Evolutionary conservation across 225 moss, liverwort and hornwort genomes (phyloP).

Genomic region (Physcomitrium patens): DNA sequence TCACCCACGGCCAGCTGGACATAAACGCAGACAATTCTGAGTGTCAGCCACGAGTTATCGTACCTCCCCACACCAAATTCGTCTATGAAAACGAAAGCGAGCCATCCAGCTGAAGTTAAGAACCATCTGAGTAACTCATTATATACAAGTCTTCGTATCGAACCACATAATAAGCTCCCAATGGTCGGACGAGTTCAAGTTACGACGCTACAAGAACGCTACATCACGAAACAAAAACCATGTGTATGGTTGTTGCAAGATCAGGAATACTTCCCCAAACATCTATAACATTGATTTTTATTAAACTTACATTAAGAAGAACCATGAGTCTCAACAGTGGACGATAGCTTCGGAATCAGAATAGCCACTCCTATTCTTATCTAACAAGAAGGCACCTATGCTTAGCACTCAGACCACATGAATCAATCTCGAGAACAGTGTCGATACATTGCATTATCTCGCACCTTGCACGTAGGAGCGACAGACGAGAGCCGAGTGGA

Average conservation of each 20-base stretch:
- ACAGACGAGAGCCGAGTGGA: constrained; percentile 6
- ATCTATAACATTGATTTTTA: background rate
- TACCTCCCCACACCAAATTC: background rate
- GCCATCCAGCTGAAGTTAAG: background rate
- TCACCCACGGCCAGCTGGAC: constrained; percentile 85
- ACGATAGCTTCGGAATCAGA: background rate
- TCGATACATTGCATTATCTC: no score
- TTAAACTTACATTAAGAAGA: constrained; percentile 7
- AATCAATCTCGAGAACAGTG: background rate
- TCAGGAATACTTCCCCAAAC: background rate
- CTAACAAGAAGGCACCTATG: background rate
- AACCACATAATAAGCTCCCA: background rate
- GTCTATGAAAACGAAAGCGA: background rate
- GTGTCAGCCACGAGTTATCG: background rate
- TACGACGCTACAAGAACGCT: background rate
- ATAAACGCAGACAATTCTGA: constrained; percentile 17
- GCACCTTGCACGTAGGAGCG: constrained; percentile 48
- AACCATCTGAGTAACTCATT: background rate
- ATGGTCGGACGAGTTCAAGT: background rate
- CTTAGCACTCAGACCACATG: background rate
- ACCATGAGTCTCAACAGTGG: background rate
- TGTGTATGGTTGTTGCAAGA: background rate
- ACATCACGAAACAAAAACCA: background rate
- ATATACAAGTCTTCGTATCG: background rate
- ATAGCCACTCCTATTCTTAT: background rate